phyloP scores from a whole-genome alignment of 2,329 filamentous ascomycete genomes.

The Niveomyces coronatus region DNA sequence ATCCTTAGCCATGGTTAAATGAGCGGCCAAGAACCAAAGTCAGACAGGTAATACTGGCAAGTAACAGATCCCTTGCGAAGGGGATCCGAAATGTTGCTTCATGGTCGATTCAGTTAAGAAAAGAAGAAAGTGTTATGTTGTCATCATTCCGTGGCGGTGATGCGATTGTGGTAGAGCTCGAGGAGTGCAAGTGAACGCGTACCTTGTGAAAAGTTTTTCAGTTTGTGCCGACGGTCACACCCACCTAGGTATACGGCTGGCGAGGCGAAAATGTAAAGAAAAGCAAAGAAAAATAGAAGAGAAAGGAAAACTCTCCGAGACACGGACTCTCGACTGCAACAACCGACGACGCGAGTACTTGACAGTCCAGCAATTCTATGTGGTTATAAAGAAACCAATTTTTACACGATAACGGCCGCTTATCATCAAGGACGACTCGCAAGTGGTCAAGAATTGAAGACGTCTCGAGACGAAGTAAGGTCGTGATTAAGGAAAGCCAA shows the following conservation, averaged over 20 bases:
- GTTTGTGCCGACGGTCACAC: too few species aligned
- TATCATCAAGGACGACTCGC: too few species aligned
- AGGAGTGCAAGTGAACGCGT: constrained; percentile 5
- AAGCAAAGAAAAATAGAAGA: too few species aligned
- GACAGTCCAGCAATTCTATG: too few species aligned
- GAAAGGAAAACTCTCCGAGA: too few species aligned
- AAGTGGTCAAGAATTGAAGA: too few species aligned
- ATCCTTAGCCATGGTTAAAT: constrained; percentile 8
- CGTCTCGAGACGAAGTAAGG: constrained; percentile 3
- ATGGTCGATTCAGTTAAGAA: constrained; percentile 83
- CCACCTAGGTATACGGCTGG: too few species aligned
- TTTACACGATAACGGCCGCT: too few species aligned
- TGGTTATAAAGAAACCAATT: too few species aligned
- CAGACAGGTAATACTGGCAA: constrained; percentile 86
- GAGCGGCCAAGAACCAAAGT: constrained; percentile 23
- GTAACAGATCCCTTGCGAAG: constrained; percentile 60
- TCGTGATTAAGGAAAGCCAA: neutral
- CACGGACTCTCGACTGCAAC: too few species aligned
- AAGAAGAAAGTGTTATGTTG: constrained; percentile 67
- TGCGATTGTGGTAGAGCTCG: neutral
- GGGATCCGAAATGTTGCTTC: constrained; percentile 60
- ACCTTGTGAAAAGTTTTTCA: neutral
- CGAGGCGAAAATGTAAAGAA: too few species aligned
- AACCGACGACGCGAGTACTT: too few species aligned
- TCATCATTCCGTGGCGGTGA: constrained; percentile 52